Base-by-base conservation (phyloP, 2,329 filamentous ascomycete genomes). In the Calonectria fujianensis region DNA sequence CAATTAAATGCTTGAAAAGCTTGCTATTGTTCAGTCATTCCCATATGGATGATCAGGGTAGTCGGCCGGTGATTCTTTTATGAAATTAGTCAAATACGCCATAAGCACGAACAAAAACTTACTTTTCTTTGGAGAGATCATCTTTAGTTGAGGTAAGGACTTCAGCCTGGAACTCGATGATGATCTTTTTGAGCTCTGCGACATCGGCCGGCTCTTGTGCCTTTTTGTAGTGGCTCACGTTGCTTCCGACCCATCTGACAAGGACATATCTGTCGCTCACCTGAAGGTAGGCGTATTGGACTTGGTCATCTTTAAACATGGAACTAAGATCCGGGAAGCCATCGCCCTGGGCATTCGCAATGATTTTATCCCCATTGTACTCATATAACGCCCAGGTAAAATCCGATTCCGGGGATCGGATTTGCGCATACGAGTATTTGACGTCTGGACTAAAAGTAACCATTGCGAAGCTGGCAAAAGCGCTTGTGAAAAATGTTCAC, bases 391-490 rank as follows among this genome's bases (percentile, higher is more conserved):
- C 57, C 57, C 57, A 63, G 11, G 57, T 63, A 14, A 63, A 63
- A 18, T 63, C 35, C 14, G 57, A 63, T 9, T 39, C 57, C 6
- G 57, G 24, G 9, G 57, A 27, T 27, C 24, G 57, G 57, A 63
- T 41, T 20, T 13, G 37, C 14, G 57, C 57, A 37, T 63, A 63
- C 2, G 57, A 63, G 35, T 63, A 41, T 16, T 63, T 63, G 24
- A 63, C 57, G 35, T 63, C 57, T 29, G 57, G 57, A 4, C 57
- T 63, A 13, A 63, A 63, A 24, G 57, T 63, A 20, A 63, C 57
- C 57, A 63, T 63, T 63, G 35, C 13, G 57, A 63, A 18, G n/a
- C 41, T 41, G 39, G 4, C 6, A 63, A 41, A 37, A 29, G 3
- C 3, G 14, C 8, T 11, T 20, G 14, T 14, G 29, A 35, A 20